phyloP scores from a whole-genome alignment of 352 stramenopile species.

The Thraustochytrium striatum region DNA sequence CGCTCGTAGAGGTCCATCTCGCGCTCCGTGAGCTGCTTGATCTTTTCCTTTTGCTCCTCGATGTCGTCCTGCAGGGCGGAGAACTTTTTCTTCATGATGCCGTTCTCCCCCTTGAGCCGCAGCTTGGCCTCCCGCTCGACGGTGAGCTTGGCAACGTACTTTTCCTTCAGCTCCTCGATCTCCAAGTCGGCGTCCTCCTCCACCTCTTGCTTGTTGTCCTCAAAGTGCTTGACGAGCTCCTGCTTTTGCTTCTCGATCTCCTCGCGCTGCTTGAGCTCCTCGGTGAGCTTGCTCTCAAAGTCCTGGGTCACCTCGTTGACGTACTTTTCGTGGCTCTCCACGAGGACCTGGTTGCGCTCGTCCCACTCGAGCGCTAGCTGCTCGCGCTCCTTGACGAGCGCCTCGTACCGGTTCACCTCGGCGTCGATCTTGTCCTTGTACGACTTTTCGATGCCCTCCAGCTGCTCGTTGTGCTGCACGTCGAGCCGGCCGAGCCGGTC shows the following conservation, averaged over 20 bases:
- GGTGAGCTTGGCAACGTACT: constrained; percentile 77
- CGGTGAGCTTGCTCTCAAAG: constrained; percentile 60
- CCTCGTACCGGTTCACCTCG: constrained; percentile 61
- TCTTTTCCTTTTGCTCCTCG: constrained; percentile 80
- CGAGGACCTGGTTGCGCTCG: constrained; percentile 60
- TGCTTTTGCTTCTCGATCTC: constrained; percentile 58
- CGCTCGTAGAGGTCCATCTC: constrained; percentile 67
- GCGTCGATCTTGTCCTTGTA: constrained; percentile 63
- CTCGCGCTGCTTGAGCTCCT: constrained; percentile 49
- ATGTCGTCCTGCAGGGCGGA: constrained; percentile 80
- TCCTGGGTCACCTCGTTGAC: constrained; percentile 59
- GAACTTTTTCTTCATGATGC: constrained; percentile 89
- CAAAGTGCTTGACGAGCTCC: constrained; percentile 54
- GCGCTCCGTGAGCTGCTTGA: constrained; percentile 76
- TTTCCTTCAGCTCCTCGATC: constrained; percentile 74
- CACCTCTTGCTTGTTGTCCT: constrained; percentile 59
- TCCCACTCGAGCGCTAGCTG: constrained; percentile 61
- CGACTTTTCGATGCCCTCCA: constrained; percentile 56
- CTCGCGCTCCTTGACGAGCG: constrained; percentile 60
- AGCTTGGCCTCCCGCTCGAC: constrained; percentile 76
- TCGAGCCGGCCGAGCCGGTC: constrained; percentile 64
- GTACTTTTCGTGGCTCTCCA: constrained; percentile 57
- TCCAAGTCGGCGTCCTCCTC: constrained; percentile 78
- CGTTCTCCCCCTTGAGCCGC: constrained; percentile 84
- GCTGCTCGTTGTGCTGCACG: constrained; percentile 42